Evolutionary conservation across 2,329 filamentous ascomycete species (phyloP), one percentile per base, ranked within the genome.

Genomic region (Aspergillus chevalieri): DNA sequence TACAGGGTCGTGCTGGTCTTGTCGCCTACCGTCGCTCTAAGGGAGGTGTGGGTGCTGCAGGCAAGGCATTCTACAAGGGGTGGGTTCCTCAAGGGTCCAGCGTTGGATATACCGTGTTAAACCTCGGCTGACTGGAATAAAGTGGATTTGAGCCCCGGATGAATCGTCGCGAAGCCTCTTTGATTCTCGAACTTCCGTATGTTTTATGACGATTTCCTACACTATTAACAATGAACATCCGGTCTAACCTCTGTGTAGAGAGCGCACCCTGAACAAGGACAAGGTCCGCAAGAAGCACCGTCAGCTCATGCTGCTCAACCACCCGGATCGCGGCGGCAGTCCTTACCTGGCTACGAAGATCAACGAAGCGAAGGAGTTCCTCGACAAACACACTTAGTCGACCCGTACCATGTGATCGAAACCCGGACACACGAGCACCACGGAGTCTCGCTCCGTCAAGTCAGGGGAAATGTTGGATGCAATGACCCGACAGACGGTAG

Each of bases 281-380:
- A 93, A 95, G 67, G 78, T 98, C 62, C 89, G 93, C 67, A 96
- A 96, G 75, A 89, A 91, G 61, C 93, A 98, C 74, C 86, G 93
- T 56, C 89, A 85, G 48, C 83, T 97, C 58, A 98, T 98, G 92
- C 83, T 98, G 49, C 78, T 95, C 57, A 98, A 98, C 78, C 93
- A 98, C 71, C 93, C 93, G 56, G 93, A 98, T 78, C 87, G 93
- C 66, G 93, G 93, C 57, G 93, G 93, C 36, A 96, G 90, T 66
- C 93, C 93, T 6, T 98, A 97, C 68, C 76, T 98, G 42, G 93
- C 93, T 12, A 96, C 91, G 47, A 98, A 98, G 73, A 87, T 98
- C 67, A 98, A 98, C 74, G 93, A 98, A 71, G 93, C 93, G 36
- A 98, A 98, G 73, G 92, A 97, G 69, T 82, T 97, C 55, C 69